Evolutionary conservation across 345 rosid genomes (phyloP).

Genomic region (Stellera chamaejasme): DNA sequence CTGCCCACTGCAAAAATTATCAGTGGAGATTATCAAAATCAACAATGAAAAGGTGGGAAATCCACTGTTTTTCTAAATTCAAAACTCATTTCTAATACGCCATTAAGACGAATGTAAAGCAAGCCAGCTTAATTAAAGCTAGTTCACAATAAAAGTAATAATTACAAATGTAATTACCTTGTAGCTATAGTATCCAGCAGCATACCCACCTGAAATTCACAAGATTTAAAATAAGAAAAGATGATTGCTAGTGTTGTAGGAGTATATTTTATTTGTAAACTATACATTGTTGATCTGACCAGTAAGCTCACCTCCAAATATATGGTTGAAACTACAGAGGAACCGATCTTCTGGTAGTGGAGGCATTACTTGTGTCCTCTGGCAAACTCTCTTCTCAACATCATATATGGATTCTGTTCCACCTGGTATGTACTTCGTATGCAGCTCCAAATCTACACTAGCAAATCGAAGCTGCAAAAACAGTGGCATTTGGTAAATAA

Average conservation of each 20-base stretch:
- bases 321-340: constrained; percentile 78
- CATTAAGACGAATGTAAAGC: too few species aligned
- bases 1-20: constrained; percentile 82
- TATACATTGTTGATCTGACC: constrained; percentile 1
- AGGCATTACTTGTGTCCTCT: constrained; percentile 66
- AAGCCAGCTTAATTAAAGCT: too few species aligned
- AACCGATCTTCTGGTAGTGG: constrained; percentile 76
- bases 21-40: too few species aligned
- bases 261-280: neutral
- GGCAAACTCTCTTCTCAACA: constrained; percentile 62
- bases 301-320: constrained; percentile 58
- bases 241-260: neutral
- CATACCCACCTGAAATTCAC: constrained; percentile 61
- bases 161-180: constrained; percentile 38
- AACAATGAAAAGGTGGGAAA: too few species aligned
- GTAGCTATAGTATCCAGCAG: constrained; percentile 97
- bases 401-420: constrained; percentile 69
- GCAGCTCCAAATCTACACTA: constrained; percentile 69
- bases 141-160: too few species aligned
- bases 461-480: constrained; percentile 56
- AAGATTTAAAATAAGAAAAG: constrained; percentile 7
- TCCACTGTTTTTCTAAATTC: too few species aligned
- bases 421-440: constrained; percentile 55
- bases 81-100: too few species aligned
- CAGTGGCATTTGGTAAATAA: neutral